Evolutionary conservation across 305 asterid genomes (phyloP).

Genomic region (Fraxinus sp.): DNA sequence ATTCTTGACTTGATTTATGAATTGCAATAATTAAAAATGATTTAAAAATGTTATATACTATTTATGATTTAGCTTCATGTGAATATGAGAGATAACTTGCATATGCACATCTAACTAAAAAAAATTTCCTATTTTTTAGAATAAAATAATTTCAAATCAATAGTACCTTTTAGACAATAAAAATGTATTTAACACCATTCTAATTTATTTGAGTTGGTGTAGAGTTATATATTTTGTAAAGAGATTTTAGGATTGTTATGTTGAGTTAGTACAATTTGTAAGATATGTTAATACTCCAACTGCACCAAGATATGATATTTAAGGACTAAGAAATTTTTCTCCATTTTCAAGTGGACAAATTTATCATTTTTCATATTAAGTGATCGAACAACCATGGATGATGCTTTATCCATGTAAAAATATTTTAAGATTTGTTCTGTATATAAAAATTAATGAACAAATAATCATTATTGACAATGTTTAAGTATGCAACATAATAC

Average conservation of each 20-base stretch:
- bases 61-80: too few relatives aligned
- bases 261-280: neutral
- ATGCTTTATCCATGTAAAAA: neutral
- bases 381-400: neutral
- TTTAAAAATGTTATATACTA: too few relatives aligned
- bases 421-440: neutral
- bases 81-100: neutral
- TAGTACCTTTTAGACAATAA: too few relatives aligned
- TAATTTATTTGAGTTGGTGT: neutral
- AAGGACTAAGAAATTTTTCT: neutral
- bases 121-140: too few relatives aligned
- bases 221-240: too few relatives aligned
- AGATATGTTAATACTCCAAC: too few relatives aligned
- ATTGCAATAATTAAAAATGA: neutral
- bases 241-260: too few relatives aligned
- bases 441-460: too few relatives aligned
- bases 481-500: neutral
- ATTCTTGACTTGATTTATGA: neutral
- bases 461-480: neutral
- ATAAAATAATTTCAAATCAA: too few relatives aligned
- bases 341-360: neutral
- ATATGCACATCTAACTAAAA: neutral
- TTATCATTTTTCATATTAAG: too few relatives aligned
- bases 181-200: neutral
- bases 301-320: neutral